Percentiles rank a stretch among this genome's conserved stretches.
Evolutionary conservation across 2,329 filamentous ascomycete genomes (phyloP).

Genomic region (Fusarium torulosum): DNA sequence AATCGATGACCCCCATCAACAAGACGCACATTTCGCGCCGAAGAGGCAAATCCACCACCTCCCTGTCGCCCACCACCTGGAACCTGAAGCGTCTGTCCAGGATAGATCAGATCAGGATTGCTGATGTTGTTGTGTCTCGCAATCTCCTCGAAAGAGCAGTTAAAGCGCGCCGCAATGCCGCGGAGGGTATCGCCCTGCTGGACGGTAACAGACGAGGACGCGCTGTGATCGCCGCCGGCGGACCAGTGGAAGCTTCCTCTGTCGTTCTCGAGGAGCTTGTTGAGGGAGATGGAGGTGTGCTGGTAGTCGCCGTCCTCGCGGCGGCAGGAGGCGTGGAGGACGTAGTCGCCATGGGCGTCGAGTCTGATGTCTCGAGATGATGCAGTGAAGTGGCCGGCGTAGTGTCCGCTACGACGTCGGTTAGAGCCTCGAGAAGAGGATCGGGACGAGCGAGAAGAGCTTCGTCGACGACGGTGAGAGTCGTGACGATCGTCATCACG

Average conservation of each 20-base stretch:
- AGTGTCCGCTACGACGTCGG: constrained; percentile 38
- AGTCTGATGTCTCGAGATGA: constrained; percentile 54
- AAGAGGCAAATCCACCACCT: constrained; percentile 51
- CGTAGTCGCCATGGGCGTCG: constrained; percentile 52
- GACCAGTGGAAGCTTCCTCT: constrained; percentile 56
- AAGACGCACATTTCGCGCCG: constrained; percentile 54
- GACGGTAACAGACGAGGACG: constrained; percentile 51
- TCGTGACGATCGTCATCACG: constrained; percentile 21
- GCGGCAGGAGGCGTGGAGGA: constrained; percentile 53
- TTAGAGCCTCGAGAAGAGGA: constrained; percentile 14
- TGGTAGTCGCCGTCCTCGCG: constrained; percentile 52
- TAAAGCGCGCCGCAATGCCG: constrained; percentile 52
- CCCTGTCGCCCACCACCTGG: constrained; percentile 47
- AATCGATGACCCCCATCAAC: constrained; percentile 53
- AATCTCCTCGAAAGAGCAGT: constrained; percentile 55
- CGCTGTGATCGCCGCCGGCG: constrained; percentile 41
- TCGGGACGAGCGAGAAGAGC: neutral
- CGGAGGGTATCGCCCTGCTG: constrained; percentile 59
- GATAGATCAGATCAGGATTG: constrained; percentile 59
- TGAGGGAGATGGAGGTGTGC: constrained; percentile 53
- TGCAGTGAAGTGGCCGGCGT: constrained; percentile 53
- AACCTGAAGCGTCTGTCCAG: constrained; percentile 56
- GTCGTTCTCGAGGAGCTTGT: constrained; percentile 54
- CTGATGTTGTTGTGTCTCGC: constrained; percentile 55
- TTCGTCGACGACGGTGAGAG: constrained; percentile 11